phyloP scores from a whole-genome alignment of 2,329 filamentous ascomycete genomes.

The Fusarium cyanostomum region DNA sequence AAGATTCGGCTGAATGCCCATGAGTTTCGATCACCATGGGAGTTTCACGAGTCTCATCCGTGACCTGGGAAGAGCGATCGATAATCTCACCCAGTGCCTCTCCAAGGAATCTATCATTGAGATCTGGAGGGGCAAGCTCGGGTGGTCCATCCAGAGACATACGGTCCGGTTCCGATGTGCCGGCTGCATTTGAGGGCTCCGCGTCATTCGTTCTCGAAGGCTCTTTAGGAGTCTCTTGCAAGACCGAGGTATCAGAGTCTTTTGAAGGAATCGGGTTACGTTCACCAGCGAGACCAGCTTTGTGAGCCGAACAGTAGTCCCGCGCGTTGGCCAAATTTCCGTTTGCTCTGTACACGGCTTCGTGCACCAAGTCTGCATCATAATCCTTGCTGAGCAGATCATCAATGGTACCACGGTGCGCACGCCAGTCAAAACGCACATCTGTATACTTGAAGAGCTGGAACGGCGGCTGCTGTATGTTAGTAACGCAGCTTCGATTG shows the following conservation, averaged over 20 bases:
- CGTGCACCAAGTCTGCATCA: conserved; percentile 71
- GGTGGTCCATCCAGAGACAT: conserved; percentile 52
- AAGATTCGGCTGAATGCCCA: conserved; percentile 10
- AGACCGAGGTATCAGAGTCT: conserved; percentile 58
- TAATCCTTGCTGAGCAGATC: conserved; percentile 48
- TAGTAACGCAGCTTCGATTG: conserved; percentile 1
- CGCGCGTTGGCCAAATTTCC: conserved; percentile 67
- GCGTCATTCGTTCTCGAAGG: conserved; percentile 25
- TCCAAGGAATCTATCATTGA: conserved; percentile 37
- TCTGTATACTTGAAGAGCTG: conserved; percentile 56
- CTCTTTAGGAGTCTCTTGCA: conserved; percentile 39
- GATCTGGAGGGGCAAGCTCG: conserved; percentile 38
- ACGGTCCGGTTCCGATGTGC: conserved; percentile 46
- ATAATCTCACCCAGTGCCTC: conserved; percentile 45
- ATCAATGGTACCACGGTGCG: conserved; percentile 43
- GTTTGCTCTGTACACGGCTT: conserved; percentile 85
- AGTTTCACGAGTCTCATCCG: conserved; percentile 33
- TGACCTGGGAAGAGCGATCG: conserved; percentile 34
- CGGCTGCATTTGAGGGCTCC: conserved; percentile 39
- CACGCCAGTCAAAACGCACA: conserved; percentile 58
- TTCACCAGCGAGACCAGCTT: conserved; percentile 63
- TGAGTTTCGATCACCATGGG: conserved; percentile 34
- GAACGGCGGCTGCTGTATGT: conserved; percentile 39
- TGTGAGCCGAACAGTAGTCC: conserved; percentile 79
- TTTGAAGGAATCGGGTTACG: conserved; percentile 73